Conservation (phyloP, 306 rosid species). For the Cucurbita ficifolia region DNA sequence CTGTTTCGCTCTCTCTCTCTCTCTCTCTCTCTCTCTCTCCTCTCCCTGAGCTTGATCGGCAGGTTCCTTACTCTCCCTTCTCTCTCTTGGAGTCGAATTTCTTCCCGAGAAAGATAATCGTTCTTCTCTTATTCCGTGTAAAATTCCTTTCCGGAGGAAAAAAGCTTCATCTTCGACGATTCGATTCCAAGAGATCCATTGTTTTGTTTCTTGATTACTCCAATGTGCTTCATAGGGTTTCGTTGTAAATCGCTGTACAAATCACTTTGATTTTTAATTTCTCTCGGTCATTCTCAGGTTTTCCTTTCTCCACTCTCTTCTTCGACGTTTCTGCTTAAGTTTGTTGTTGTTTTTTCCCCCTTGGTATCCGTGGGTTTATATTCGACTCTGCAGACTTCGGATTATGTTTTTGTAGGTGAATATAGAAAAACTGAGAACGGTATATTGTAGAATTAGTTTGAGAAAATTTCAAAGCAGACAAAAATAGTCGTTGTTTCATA, state of each 20-base stretch:
- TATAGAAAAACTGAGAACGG: not conserved
- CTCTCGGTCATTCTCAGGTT: not conserved
- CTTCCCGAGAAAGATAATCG: conserved; percentile 7
- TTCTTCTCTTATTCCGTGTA: not conserved
- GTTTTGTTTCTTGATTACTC: conserved; percentile 13
- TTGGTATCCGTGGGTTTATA: not conserved
- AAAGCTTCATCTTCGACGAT: conserved; percentile 14
- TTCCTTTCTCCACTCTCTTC: not conserved
- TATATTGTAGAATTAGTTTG: conserved; percentile 4
- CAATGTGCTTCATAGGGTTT: conserved; percentile 34
- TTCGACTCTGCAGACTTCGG: conserved; percentile 5
- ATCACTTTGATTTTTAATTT: not conserved
- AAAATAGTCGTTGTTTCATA: not conserved
- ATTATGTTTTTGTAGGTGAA: conserved; percentile 13
- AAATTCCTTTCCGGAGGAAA: not conserved
- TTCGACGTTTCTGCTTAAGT: conserved; percentile 9
- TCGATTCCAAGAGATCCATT: conserved; percentile 19
- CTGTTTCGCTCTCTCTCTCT: not conserved
- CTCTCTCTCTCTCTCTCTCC: conserved; percentile 1
- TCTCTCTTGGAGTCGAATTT: conserved; percentile 39
- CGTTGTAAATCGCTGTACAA: not conserved
- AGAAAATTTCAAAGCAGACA: too few species aligned
- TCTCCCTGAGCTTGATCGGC: conserved; percentile 46
- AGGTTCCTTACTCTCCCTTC: conserved; percentile 6
- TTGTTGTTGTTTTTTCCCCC: not conserved